A percentile compares a stretch with the other conserved stretches of the same genome.
Conservation (phyloP, 179 eudicot genomes). For the Dionaea muscipula region DNA sequence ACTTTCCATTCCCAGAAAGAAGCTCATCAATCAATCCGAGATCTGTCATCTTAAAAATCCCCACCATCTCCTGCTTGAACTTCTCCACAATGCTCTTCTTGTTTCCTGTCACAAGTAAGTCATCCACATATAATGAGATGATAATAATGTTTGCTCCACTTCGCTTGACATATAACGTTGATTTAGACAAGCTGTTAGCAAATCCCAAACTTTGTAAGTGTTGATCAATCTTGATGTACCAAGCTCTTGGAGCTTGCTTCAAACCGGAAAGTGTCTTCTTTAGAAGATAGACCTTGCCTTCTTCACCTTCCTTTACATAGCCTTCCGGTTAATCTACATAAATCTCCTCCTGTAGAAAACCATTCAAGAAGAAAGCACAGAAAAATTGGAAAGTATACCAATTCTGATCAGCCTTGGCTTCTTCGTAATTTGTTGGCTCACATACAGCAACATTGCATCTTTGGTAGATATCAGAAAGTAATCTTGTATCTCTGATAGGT, state of each 20-base stretch:
- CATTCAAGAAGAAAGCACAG: too few species aligned
- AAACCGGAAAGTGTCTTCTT: background rate
- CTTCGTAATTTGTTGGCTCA: too few species aligned
- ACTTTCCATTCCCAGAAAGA: background rate
- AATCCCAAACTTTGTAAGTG: too few species aligned
- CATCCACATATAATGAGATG: background rate
- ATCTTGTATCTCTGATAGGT: too few species aligned
- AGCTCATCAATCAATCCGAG: background rate
- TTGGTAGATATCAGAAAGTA: too few species aligned
- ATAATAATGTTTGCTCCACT: background rate
- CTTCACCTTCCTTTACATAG: background rate
- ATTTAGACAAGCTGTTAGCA: background rate
- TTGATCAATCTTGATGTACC: background rate
- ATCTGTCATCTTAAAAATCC: background rate
- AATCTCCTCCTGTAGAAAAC: too few species aligned
- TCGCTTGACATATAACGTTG: background rate
- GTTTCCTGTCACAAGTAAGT: background rate
- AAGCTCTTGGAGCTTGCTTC: constrained; percentile 1
- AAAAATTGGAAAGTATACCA: too few species aligned
- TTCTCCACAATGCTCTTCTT: too few species aligned
- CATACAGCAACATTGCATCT: too few species aligned
- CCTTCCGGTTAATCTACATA: background rate
- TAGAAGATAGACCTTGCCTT: background rate
- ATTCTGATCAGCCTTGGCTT: too few species aligned
- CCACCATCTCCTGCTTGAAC: background rate